phyloP scores from a whole-genome alignment of 202 grass and related monocot species.

The Panicum virgatum region DNA sequence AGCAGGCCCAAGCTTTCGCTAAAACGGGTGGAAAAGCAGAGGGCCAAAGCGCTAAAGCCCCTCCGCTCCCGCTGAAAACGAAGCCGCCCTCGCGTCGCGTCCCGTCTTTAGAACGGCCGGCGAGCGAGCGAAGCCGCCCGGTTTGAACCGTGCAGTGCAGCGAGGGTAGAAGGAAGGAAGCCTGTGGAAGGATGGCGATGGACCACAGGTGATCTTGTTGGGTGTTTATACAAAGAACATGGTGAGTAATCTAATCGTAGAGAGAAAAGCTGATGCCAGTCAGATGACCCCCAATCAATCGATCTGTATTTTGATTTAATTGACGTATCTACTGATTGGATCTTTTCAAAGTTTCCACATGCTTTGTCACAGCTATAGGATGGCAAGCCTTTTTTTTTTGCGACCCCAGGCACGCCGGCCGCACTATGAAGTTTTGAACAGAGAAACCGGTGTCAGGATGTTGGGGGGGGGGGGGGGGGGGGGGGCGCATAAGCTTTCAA shows the following conservation, averaged over 20 bases:
- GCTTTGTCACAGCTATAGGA: no score
- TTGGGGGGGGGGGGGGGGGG: no score
- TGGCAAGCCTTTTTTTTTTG: not conserved
- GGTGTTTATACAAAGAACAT: no score
- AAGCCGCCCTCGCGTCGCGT: not conserved
- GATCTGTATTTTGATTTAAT: no score
- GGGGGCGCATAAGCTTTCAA: not conserved
- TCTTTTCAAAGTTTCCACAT: no score
- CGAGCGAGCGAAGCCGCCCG: no score
- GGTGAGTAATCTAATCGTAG: not conserved
- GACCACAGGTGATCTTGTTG: not conserved
- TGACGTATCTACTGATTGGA: no score
- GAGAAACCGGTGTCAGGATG: not conserved
- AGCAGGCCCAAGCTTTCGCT: constrained; percentile 14
- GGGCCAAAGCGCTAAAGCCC: constrained; percentile 40
- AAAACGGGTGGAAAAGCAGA: constrained; percentile 36
- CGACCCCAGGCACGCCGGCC: not conserved
- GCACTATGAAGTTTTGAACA: not conserved
- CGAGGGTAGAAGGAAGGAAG: not conserved
- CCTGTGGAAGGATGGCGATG: not conserved
- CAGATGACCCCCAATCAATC: no score
- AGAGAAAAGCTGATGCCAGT: no score
- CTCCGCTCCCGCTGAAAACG: not conserved
- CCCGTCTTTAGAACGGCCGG: not conserved
- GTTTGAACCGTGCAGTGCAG: constrained; percentile 17